Percentiles rank a stretch among this genome's conserved stretches.
Evolutionary conservation across 306 rosid species (phyloP).

Genomic region (Gillenia trifoliata): DNA sequence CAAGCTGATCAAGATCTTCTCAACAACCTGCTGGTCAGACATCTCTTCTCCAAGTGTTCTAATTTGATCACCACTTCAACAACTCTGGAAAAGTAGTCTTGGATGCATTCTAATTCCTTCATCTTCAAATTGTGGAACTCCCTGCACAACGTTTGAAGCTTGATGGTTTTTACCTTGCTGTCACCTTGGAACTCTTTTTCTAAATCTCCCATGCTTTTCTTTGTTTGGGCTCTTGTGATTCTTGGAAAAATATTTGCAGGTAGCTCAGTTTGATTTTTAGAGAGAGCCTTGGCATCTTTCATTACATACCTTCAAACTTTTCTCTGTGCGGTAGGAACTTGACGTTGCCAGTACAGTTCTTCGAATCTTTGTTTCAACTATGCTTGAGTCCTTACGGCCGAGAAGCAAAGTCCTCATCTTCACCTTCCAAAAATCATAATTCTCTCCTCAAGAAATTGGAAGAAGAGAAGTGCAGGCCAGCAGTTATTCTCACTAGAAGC

Average conservation of each 20-base stretch:
- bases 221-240: neutral
- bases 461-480: neutral
- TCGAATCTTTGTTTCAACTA: neutral
- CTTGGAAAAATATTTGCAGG: neutral
- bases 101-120: neutral
- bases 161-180: neutral
- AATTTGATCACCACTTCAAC: constrained; percentile 3
- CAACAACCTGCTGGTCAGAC: neutral
- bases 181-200: constrained; percentile 1
- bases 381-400: neutral
- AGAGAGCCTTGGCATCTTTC: constrained; percentile 1
- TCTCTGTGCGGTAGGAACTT: too few relatives aligned
- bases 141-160: neutral
- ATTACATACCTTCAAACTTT: neutral
- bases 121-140: constrained; percentile 4
- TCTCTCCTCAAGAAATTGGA: neutral
- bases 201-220: neutral
- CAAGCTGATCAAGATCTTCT: neutral
- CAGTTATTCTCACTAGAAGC: neutral
- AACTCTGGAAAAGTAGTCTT: neutral
- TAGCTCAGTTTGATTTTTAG: neutral
- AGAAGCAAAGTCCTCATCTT: neutral
- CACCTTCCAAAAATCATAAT: neutral
- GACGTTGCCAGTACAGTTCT: neutral
- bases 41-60: neutral